These are phyloP conservation scores for Globisporangium rhizosaccharum DNA, from an alignment of 352 stramenopile species.

Conservation along the genomic window DNA sequence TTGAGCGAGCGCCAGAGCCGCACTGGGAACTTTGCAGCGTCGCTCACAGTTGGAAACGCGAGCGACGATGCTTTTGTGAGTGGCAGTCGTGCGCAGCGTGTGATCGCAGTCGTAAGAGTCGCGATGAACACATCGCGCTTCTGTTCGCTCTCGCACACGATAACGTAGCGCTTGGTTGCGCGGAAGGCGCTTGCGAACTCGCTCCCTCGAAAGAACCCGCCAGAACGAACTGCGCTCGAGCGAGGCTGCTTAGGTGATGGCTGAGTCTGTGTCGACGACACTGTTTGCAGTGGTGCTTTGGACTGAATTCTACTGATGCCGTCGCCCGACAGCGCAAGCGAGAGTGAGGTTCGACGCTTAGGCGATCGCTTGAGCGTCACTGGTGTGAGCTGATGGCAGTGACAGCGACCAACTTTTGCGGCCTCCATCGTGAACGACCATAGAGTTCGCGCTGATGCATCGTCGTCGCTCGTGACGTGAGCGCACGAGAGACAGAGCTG, in stretches of 20 bases:
- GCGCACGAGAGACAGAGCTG: constrained; percentile 61
- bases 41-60: background rate
- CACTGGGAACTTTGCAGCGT: background rate
- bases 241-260: constrained; percentile 2
- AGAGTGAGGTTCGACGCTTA: constrained; percentile 22
- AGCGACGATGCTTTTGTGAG: background rate
- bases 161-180: constrained; percentile 35
- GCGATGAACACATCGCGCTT: constrained; percentile 31
- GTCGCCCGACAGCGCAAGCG: constrained; percentile 7
- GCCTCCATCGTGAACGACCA: constrained; percentile 39
- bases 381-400: constrained; percentile 48
- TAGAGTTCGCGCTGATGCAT: background rate
- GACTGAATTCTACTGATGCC: background rate
- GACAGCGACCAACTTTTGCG: constrained; percentile 44
- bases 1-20: background rate
- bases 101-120: constrained; percentile 28
- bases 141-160: constrained; percentile 33
- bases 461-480: constrained; percentile 14
- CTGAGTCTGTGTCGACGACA: background rate
- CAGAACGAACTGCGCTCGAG: background rate
- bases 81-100: constrained; percentile 14
- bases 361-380: constrained; percentile 33
- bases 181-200: constrained; percentile 22
- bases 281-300: background rate
- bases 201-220: constrained; percentile 13